Evolutionary conservation across 2,329 filamentous ascomycete species (phyloP).

Genomic region (Ascochyta rabiei): DNA sequence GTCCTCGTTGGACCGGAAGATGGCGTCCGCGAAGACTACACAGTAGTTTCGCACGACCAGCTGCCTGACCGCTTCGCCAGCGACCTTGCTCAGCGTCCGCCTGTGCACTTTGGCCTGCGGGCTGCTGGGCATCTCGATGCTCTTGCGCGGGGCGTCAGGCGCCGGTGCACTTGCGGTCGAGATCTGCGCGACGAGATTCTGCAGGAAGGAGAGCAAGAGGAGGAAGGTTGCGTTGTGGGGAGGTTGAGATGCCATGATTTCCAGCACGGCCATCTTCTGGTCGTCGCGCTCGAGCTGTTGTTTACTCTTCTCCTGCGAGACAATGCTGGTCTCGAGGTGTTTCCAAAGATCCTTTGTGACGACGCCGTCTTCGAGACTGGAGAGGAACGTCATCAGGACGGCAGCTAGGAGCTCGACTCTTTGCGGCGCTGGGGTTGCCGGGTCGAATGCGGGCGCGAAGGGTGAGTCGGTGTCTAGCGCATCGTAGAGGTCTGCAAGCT

Average conservation of each 20-base stretch:
- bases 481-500: constrained; percentile 58
- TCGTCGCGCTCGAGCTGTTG: constrained; percentile 57
- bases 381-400: constrained; percentile 75
- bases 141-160: constrained; percentile 32
- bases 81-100: constrained; percentile 51
- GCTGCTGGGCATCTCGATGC: constrained; percentile 35
- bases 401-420: constrained; percentile 78
- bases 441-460: constrained; percentile 63
- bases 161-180: constrained; percentile 36
- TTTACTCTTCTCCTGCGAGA: constrained; percentile 51
- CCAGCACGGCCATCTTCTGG: constrained; percentile 68
- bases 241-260: constrained; percentile 70
- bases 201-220: constrained; percentile 80
- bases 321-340: constrained; percentile 36
- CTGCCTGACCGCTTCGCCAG: constrained; percentile 61
- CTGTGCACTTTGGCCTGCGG: constrained; percentile 47
- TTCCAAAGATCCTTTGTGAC: constrained; percentile 73
- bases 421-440: constrained; percentile 66
- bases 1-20: constrained; percentile 61
- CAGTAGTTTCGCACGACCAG: constrained; percentile 67
- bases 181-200: constrained; percentile 63
- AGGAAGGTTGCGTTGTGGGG: constrained; percentile 90
- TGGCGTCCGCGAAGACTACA: constrained; percentile 66
- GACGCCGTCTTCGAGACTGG: constrained; percentile 78
- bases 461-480: constrained; percentile 74